phyloP scores from a whole-genome alignment of 495 filamentous ascomycete genomes.

The Letharia lupina region DNA sequence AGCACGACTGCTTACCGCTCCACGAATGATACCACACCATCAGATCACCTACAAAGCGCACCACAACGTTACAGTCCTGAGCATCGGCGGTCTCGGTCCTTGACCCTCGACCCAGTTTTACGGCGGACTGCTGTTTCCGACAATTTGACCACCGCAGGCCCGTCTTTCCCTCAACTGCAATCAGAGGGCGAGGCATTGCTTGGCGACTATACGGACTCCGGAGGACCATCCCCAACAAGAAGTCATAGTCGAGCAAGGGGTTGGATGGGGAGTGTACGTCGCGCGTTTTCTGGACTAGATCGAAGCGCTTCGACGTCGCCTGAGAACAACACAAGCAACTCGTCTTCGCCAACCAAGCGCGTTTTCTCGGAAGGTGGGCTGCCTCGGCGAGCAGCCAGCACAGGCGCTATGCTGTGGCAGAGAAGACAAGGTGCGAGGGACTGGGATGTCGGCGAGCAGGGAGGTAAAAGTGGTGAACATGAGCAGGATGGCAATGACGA shows the following conservation, averaged over 20 bases:
- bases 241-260: constrained; percentile 37
- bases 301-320: constrained; percentile 31
- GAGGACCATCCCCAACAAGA: constrained; percentile 30
- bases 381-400: constrained; percentile 48
- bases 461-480: constrained; percentile 10
- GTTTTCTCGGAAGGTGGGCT: constrained; percentile 14
- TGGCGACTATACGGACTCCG: constrained; percentile 29
- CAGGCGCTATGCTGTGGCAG: constrained; percentile 51
- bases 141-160: constrained; percentile 60
- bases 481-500: constrained; percentile 43
- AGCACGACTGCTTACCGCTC: constrained; percentile 19
- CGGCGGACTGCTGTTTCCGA: constrained; percentile 43
- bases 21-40: constrained; percentile 19
- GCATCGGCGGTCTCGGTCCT: constrained; percentile 19
- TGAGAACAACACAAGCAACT: constrained; percentile 18
- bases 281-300: constrained; percentile 40
- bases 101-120: constrained; percentile 14
- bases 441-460: constrained; percentile 41
- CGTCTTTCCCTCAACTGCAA: constrained; percentile 52
- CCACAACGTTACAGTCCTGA: constrained; percentile 11
- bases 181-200: constrained; percentile 60
- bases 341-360: constrained; percentile 23
- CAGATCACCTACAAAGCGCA: constrained; percentile 23
- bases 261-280: constrained; percentile 49
- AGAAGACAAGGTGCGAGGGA: constrained; percentile 51